Percentiles rank a stretch among this genome's conserved stretches.
These are phyloP conservation scores for Pleurozium schreberi DNA, from an alignment of 225 moss, liverwort and hornwort species.

Conservation along the genomic window DNA sequence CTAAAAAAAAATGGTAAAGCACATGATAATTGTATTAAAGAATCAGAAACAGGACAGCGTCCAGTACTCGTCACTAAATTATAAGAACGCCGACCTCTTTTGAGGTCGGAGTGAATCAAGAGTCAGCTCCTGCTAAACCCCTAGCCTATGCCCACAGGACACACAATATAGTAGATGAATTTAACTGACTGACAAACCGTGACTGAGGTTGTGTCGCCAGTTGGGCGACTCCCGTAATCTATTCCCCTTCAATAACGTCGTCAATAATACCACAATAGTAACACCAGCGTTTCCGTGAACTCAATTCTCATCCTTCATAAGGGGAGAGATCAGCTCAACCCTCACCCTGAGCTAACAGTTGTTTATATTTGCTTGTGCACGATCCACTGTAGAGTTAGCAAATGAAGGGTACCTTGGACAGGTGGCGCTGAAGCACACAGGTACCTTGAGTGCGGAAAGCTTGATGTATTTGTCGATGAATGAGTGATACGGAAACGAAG, in stretches of 20 bases:
- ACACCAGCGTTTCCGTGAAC: background rate
- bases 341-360: background rate
- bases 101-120: background rate
- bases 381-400: background rate
- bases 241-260: background rate
- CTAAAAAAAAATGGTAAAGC: background rate
- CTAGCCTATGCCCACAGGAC: background rate
- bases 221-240: background rate
- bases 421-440: background rate
- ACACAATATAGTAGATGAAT: background rate
- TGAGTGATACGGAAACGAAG: background rate
- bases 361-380: background rate
- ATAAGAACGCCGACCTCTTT: background rate
- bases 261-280: background rate
- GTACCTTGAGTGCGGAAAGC: background rate
- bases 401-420: background rate
- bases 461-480: background rate
- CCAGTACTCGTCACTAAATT: background rate
- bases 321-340: background rate
- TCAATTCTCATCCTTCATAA: background rate
- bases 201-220: background rate
- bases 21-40: background rate
- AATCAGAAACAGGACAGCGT: conserved; percentile 2
- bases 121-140: background rate
- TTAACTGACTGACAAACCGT: background rate